These are phyloP conservation scores for Meira nashicola DNA, from an alignment of 1,284 basidiomycete species.

Conservation along the genomic window DNA sequence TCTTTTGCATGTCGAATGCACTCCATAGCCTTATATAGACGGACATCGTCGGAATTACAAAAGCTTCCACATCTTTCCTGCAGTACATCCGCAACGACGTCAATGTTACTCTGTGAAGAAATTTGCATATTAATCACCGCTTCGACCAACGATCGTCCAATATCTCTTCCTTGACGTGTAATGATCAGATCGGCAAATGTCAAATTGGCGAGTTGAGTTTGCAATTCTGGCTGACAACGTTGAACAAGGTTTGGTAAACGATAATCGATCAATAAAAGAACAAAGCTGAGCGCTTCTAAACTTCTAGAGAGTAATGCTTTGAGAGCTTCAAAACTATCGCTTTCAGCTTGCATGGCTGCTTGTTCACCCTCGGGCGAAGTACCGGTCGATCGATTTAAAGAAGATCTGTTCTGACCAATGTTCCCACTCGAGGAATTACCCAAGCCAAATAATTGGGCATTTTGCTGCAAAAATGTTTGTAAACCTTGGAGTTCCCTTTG, in stretches of 20 bases:
- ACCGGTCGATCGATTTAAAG: neutral
- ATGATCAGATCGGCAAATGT: constrained; percentile 56
- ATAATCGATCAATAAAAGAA: constrained; percentile 86
- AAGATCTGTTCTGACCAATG: neutral
- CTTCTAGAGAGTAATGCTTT: constrained; percentile 65
- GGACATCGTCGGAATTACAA: constrained; percentile 95
- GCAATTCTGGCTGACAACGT: constrained; percentile 28
- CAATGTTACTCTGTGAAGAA: constrained; percentile 88
- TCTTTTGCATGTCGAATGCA: constrained; percentile 84
- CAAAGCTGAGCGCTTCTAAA: constrained; percentile 69
- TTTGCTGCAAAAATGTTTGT: constrained; percentile 38
- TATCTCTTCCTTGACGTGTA: constrained; percentile 75
- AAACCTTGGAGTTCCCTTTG: constrained; percentile 37
- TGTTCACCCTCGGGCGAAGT: constrained; percentile 10
- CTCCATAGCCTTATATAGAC: constrained; percentile 97
- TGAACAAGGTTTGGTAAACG: constrained; percentile 77
- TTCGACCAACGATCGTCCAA: constrained; percentile 82
- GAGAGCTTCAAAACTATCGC: constrained; percentile 70
- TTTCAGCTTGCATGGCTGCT: constrained; percentile 63
- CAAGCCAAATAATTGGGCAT: constrained; percentile 44
- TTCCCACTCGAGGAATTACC: constrained; percentile 12
- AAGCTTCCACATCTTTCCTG: constrained; percentile 94
- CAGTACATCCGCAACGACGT: constrained; percentile 87
- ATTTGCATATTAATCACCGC: constrained; percentile 97
- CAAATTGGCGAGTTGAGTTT: constrained; percentile 26